Percentiles rank a stretch among this genome's conserved stretches.
phyloP scores from a whole-genome alignment of 2,329 filamentous ascomycete species.

The Sporothrix globosa region DNA sequence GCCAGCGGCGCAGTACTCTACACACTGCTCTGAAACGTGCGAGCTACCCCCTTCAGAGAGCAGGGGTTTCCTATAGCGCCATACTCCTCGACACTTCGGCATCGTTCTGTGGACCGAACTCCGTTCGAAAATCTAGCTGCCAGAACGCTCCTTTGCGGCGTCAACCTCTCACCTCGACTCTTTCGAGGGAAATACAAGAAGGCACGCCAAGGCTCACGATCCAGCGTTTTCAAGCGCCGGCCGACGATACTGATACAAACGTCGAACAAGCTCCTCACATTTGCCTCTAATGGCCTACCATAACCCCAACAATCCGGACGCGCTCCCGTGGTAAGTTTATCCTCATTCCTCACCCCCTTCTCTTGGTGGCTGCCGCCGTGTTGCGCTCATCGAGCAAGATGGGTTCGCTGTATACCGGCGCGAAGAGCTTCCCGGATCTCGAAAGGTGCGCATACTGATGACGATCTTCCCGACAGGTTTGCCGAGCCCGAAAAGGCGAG shows the following conservation, averaged over 20 bases:
- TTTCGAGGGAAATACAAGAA: too few species aligned
- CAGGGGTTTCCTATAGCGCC: background rate
- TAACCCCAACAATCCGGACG: slow-evolving; percentile 88
- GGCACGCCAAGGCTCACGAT: background rate
- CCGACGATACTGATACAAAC: background rate
- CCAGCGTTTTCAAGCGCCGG: background rate
- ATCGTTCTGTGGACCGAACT: background rate
- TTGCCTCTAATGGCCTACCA: slow-evolving; percentile 80
- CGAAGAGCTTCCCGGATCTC: background rate
- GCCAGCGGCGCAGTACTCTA: background rate
- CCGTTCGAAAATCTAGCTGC: background rate
- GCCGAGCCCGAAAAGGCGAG: slow-evolving; percentile 55
- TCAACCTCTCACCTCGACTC: background rate
- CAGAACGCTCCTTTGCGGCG: background rate
- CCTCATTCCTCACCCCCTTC: too few species aligned
- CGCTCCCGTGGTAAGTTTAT: slow-evolving; percentile 77
- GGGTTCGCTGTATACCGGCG: background rate
- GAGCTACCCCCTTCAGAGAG: slow-evolving; percentile 2
- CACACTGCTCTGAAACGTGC: slow-evolving; percentile 17
- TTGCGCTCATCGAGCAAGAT: background rate
- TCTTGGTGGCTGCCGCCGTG: background rate
- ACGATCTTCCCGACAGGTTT: slow-evolving; percentile 45
- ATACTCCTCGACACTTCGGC: background rate
- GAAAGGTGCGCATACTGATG: background rate
- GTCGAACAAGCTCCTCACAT: background rate